These are phyloP conservation scores for Rhizoctonia solani DNA, from an alignment of 1,284 basidiomycete genomes.

Conservation along the genomic window DNA sequence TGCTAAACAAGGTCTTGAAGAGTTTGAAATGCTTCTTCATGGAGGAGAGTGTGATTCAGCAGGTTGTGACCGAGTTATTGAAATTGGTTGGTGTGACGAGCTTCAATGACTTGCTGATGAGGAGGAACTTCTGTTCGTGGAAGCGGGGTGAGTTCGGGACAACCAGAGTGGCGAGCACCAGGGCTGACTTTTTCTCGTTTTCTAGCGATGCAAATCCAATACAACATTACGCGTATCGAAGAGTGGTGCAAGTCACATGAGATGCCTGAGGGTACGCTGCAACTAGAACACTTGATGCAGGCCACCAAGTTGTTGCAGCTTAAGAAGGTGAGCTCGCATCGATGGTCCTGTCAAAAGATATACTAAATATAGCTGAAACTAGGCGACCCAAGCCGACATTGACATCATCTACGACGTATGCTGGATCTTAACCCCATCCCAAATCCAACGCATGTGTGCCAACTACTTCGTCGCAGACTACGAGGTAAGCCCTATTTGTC, in stretches of 20 bases:
- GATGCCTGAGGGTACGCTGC: slow-evolving; percentile 98
- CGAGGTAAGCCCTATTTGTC: slow-evolving; percentile 60
- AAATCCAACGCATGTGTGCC: slow-evolving; percentile 98
- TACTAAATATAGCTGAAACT: neutral
- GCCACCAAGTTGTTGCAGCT: slow-evolving; percentile 97
- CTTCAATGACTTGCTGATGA: slow-evolving; percentile 98
- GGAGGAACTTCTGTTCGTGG: slow-evolving; percentile 99
- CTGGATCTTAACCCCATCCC: slow-evolving; percentile 99
- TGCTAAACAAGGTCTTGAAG: slow-evolving; percentile 98
- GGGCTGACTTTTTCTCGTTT: neutral
- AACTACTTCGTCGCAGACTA: slow-evolving; percentile 99
- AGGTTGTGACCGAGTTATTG: slow-evolving; percentile 94
- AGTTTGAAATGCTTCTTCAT: slow-evolving; percentile 98
- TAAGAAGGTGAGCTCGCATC: slow-evolving; percentile 77
- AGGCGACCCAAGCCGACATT: slow-evolving; percentile 91
- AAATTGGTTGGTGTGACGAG: slow-evolving; percentile 97
- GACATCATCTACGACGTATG: slow-evolving; percentile 99
- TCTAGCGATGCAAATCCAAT: slow-evolving; percentile 97
- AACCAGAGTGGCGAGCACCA: neutral
- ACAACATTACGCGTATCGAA: slow-evolving; percentile 97
- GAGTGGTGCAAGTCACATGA: slow-evolving; percentile 98
- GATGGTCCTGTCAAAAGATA: slow-evolving; percentile 30
- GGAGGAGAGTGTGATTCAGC: slow-evolving; percentile 97
- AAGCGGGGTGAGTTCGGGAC: slow-evolving; percentile 79
- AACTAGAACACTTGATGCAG: slow-evolving; percentile 99